Base-by-base conservation (phyloP, 768 basidiomycete genomes). In the Mycena metata region DNA sequence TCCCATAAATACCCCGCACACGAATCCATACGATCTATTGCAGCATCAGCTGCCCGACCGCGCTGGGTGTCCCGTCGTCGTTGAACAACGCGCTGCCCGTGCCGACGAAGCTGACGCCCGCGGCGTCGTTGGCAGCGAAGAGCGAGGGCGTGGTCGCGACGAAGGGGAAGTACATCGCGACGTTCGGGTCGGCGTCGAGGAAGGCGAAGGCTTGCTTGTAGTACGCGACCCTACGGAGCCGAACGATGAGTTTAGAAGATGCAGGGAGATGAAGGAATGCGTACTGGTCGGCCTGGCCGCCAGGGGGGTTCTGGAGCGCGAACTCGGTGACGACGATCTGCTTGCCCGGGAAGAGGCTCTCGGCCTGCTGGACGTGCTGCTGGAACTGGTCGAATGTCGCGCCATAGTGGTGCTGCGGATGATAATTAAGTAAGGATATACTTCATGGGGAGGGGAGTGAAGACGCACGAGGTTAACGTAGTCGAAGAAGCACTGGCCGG, bases 161-260 rank as follows among this genome's bases (percentile, higher is more conserved):
- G 69, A 81, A 81, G 43, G 80, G 80, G 73, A 82, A 81, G 66
- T 81, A 81, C 50, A 82, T 74, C 16, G 72, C 33, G 10, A 81
- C 76, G 11, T 76, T 81, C n/a, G 74, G 42, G 7, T 76, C 69
- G 2, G 45, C 21, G 26, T 81, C 80, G n/a, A 81, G 78, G 75
- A 82, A 82, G 12, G 74, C 0, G 33, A 81, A 78, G 5, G 80
- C 80, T 26, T 79, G 64, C 54, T 74, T 15, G 72, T 80, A 81
- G 69, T 78, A 81, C 15, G 74, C 8, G 30, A 81, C 60, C 68
- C 80, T 81, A 55, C 10, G 43, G 24, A 30, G 2, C 23, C 12
- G 10, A 42, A n/a, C n/a, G n/a, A 16, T 36, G 3, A 16, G 54
- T 6, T 24, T 15, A 0, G 42, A 15, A 43, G 10, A 17, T 11